Base-by-base conservation (phyloP, 2,329 filamentous ascomycete species). In the Corynespora cassiicola region DNA sequence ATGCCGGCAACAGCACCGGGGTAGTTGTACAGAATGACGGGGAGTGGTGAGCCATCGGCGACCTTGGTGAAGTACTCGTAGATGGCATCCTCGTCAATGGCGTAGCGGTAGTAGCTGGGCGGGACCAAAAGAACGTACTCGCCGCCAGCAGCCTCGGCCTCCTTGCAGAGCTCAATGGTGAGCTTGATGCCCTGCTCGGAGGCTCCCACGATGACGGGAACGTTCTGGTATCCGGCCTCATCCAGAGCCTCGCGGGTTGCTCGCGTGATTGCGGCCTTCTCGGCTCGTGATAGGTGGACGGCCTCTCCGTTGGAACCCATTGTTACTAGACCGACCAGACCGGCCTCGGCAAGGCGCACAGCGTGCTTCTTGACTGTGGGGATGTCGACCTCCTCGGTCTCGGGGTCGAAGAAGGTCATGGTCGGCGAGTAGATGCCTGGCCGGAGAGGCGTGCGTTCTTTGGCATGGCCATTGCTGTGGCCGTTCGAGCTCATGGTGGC, bases 271-370 rank as follows among this genome's bases (percentile, higher is more conserved):
- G 81, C 80, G 31, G 82, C 68, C 67, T 90, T 90, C 71, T 95
- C 90, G 47, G 85, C 81, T 28, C 82, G 81, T 36, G 86, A 88
- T 58, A 91, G 85, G 74, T 95, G 89, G 39, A 90, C 86, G 16
- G 90, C 89, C 74, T 95, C 90, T 45, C 90, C 90, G 70, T 95
- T 95, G 54, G 89, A 95, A 47, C 90, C 90, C 86, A 94, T 90
- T 53, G 86, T 86, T 27, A 94, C 87, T 17, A 95, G 79, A 22
- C 90, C 90, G 31, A 85, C 87, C 8, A 95, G 81, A 7, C 90
- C 90, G 41, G 83, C 87, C 63, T 84, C 76, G 24, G 85, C 86
- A 31, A 95, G 82, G 31, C 89, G 85, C 53, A 88, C 82, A 16
- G 88, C 87, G 65, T 95, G 90, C 63, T 81, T 86, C 71, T 88